These are phyloP conservation scores for Globisporangium rhizosaccharum DNA, from an alignment of 352 stramenopile genomes.

Conservation along the genomic window DNA sequence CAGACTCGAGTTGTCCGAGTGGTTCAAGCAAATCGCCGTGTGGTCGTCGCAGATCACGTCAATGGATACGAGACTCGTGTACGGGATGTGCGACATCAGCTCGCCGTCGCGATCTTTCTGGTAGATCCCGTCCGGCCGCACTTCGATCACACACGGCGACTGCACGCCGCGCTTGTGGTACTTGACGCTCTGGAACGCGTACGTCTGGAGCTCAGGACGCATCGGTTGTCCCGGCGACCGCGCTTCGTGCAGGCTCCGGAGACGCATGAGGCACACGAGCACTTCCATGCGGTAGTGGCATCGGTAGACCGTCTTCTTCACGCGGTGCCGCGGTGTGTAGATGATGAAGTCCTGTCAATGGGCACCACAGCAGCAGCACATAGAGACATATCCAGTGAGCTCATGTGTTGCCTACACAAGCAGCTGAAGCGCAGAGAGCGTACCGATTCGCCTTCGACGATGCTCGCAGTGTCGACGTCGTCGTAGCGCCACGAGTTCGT, in stretches of 20 bases:
- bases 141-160: constrained; percentile 60
- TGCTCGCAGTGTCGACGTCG: constrained; percentile 55
- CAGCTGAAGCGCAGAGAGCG: not conserved
- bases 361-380: too few relatives aligned
- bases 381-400: not conserved
- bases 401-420: not conserved
- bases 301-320: constrained; percentile 81
- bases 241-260: constrained; percentile 59
- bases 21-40: constrained; percentile 66
- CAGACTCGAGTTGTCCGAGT: constrained; percentile 78
- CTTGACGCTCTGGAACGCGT: constrained; percentile 54
- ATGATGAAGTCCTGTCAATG: constrained; percentile 57
- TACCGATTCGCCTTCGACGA: constrained; percentile 64
- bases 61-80: constrained; percentile 79
- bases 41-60: constrained; percentile 76
- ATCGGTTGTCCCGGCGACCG: constrained; percentile 18
- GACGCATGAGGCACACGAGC: constrained; percentile 70
- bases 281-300: constrained; percentile 82
- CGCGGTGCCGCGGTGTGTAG: constrained; percentile 61
- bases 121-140: constrained; percentile 69
- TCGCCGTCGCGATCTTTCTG: constrained; percentile 72
- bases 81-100: constrained; percentile 74
- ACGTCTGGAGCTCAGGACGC: constrained; percentile 44
- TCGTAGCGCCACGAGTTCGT: constrained; percentile 83
- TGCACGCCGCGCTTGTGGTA: constrained; percentile 52